A percentile compares a stretch with the other conserved stretches of the same genome.
Conservation (phyloP, 352 stramenopile species). For the Pythium insidiosum region DNA sequence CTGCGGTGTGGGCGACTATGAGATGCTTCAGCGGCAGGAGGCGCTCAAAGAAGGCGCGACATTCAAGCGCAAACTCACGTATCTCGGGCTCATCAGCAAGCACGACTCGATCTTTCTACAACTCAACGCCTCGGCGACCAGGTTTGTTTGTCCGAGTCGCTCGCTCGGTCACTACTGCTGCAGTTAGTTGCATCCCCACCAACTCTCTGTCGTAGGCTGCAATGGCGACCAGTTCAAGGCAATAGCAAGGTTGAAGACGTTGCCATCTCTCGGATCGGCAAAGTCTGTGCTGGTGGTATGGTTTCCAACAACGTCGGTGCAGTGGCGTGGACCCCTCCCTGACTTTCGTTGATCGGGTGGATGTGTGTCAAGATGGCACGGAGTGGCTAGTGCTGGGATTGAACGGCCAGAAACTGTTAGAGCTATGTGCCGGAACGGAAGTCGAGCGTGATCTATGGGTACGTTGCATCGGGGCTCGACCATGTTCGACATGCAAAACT, state of each 20-base stretch:
- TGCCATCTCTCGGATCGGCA: constrained; percentile 37
- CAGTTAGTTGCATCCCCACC: neutral
- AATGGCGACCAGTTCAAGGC: constrained; percentile 35
- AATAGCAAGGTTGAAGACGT: constrained; percentile 39
- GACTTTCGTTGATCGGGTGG: no score
- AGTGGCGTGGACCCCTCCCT: neutral
- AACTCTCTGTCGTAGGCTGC: no score
- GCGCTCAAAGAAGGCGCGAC: constrained; percentile 56
- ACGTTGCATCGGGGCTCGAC: no score
- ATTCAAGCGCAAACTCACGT: constrained; percentile 65
- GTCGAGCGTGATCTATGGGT: constrained; percentile 51
- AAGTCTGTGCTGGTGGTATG: constrained; percentile 47
- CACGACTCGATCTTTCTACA: constrained; percentile 51
- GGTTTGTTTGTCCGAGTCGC: constrained; percentile 11
- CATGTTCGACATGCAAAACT: no score
- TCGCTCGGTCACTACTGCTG: neutral
- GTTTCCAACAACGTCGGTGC: neutral
- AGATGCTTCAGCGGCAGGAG: constrained; percentile 52
- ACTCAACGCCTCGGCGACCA: constrained; percentile 36
- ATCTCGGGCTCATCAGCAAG: constrained; percentile 51
- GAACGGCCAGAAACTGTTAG: constrained; percentile 56
- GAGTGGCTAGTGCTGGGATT: constrained; percentile 42
- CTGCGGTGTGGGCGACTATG: constrained; percentile 40
- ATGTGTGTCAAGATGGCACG: constrained; percentile 23
- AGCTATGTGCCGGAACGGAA: constrained; percentile 34